Conservation (phyloP, 2,329 filamentous ascomycete species). For the Aphanoascus verrucosus region DNA sequence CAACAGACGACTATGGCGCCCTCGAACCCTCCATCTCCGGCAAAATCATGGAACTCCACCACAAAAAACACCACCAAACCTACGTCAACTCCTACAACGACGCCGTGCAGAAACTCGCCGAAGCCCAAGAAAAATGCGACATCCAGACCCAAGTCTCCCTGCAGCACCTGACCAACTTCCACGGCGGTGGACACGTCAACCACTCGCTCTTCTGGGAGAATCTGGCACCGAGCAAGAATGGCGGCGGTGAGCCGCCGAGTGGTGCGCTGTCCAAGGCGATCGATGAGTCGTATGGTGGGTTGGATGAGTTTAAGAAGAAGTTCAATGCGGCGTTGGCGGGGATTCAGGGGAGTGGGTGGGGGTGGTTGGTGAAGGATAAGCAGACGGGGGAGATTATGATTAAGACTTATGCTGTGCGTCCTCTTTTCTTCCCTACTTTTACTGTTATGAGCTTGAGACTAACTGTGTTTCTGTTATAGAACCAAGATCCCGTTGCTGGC, state of each 20-base stretch:
- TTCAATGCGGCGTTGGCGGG: conserved; percentile 54
- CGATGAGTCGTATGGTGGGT: conserved; percentile 48
- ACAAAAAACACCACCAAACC: conserved; percentile 88
- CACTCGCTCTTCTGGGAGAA: conserved; percentile 59
- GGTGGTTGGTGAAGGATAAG: conserved; percentile 52
- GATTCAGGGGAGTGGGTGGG: conserved; percentile 56
- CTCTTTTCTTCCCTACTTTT: neutral
- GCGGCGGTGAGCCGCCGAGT: conserved; percentile 52
- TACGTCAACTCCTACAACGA: conserved; percentile 86
- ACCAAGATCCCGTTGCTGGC: conserved; percentile 82
- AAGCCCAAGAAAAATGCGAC: conserved; percentile 45
- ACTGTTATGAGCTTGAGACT: neutral
- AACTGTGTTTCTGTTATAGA: conserved; percentile 32
- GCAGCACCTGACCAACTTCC: conserved; percentile 54
- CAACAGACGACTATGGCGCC: conserved; percentile 82
- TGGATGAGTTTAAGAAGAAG: conserved; percentile 51
- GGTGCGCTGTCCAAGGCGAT: conserved; percentile 49
- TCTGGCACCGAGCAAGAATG: conserved; percentile 50
- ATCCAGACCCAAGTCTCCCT: conserved; percentile 48
- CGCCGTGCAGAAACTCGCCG: conserved; percentile 58
- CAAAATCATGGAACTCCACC: conserved; percentile 93
- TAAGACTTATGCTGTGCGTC: conserved; percentile 52
- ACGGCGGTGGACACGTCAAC: conserved; percentile 54
- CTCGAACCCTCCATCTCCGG: conserved; percentile 76
- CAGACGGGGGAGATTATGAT: conserved; percentile 48